These are phyloP conservation scores for Centrapalus pauciflorus DNA, from an alignment of 129 eudicot genomes.

Conservation along the genomic window DNA sequence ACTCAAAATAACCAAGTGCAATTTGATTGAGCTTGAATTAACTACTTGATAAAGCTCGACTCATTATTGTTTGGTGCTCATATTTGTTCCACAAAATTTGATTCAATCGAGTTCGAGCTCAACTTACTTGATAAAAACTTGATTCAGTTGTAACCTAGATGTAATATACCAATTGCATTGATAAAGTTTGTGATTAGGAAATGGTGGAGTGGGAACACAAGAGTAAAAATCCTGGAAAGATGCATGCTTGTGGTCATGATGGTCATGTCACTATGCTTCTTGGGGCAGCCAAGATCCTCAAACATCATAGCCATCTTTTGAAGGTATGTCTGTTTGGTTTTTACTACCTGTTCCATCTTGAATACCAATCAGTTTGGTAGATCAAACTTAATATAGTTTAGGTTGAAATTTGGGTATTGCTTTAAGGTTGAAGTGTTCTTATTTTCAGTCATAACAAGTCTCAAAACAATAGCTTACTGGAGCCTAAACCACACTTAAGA, in stretches of 20 bases:
- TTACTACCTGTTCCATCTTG: neutral
- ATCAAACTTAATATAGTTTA: neutral
- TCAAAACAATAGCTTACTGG: neutral
- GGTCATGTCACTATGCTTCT: conserved; percentile 82
- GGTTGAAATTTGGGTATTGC: too few species aligned
- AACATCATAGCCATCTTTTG: conserved; percentile 36
- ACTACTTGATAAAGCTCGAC: too few species aligned
- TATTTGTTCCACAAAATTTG: neutral
- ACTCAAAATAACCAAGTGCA: too few species aligned
- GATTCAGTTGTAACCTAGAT: neutral
- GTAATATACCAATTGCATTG: neutral
- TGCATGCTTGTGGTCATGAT: conserved; percentile 91
- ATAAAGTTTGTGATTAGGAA: conserved; percentile 33
- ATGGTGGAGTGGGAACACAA: conserved; percentile 75
- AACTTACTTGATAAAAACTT: neutral
- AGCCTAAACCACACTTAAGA: neutral
- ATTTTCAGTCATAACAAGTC: too few species aligned
- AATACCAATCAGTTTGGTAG: neutral
- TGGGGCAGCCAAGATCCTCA: conserved; percentile 75
- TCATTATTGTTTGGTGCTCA: neutral
- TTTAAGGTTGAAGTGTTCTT: too few species aligned
- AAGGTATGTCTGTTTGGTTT: conserved; percentile 18
- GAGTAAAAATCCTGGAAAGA: conserved; percentile 73
- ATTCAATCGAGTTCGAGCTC: neutral
- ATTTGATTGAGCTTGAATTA: too few species aligned